These are phyloP conservation scores for Herpetomonas tarakana DNA, from an alignment of 208 protist species.

Conservation along the genomic window DNA sequence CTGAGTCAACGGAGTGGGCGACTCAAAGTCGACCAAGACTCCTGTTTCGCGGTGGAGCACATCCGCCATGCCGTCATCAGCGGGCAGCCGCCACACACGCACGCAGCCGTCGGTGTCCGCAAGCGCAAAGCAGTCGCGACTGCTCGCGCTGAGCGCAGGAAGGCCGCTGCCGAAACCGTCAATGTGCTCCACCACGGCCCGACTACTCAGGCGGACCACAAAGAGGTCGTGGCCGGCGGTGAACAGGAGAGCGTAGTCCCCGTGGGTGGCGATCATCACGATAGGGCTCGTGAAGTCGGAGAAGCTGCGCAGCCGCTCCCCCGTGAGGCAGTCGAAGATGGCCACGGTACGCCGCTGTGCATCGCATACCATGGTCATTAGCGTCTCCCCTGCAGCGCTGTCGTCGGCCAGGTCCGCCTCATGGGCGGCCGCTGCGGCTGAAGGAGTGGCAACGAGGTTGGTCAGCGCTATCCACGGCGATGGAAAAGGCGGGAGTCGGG, in stretches of 20 bases:
- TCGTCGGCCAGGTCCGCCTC: no score
- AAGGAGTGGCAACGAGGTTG: constrained; percentile 1
- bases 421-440: no score
- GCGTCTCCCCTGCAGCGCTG: not conserved
- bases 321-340: constrained; percentile 26
- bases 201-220: constrained; percentile 12
- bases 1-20: no score
- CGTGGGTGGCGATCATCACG: constrained; percentile 4
- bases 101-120: constrained; percentile 18
- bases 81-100: constrained; percentile 1
- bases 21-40: constrained; percentile 2
- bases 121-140: constrained; percentile 4
- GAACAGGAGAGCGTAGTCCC: constrained; percentile 23
- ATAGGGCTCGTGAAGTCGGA: constrained; percentile 32
- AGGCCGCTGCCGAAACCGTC: not conserved
- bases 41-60: not conserved
- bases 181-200: constrained; percentile 19
- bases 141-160: not conserved
- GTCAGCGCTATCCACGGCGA: not conserved
- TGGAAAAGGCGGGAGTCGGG: no score
- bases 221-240: constrained; percentile 19
- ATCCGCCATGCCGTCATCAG: not conserved
- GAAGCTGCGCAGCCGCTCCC: constrained; percentile 33
- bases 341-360: constrained; percentile 16
- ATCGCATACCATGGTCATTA: constrained; percentile 14